These are phyloP conservation scores for Phycomyces blakesleeanus DNA, from an alignment of 192 early-diverging fungal genomes.

Conservation along the genomic window DNA sequence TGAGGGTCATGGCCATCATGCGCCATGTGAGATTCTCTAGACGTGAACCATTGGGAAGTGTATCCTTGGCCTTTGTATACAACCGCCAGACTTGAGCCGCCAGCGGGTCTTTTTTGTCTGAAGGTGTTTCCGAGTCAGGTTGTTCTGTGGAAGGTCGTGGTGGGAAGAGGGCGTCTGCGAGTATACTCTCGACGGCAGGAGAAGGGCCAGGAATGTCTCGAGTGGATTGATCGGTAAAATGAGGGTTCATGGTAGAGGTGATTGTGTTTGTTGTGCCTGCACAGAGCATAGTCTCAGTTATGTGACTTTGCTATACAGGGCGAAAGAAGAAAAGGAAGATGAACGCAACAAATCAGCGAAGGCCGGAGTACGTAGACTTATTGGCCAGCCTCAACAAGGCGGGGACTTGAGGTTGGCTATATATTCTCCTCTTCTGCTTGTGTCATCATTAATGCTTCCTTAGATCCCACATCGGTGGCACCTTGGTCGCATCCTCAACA, in stretches of 20 bases:
- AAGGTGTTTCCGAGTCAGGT: slow-evolving; percentile 11
- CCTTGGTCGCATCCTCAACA: too few species aligned
- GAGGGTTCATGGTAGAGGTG: background rate
- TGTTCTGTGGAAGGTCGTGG: slow-evolving; percentile 13
- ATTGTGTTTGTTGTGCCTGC: background rate
- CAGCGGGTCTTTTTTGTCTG: slow-evolving; percentile 43
- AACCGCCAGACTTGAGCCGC: slow-evolving; percentile 65
- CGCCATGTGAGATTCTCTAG: slow-evolving; percentile 83
- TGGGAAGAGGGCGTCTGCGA: slow-evolving; percentile 24
- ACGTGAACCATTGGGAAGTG: slow-evolving; percentile 65
- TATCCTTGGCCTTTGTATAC: slow-evolving; percentile 73
- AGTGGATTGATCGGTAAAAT: background rate
- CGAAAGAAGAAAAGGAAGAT: too few species aligned
- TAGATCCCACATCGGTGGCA: too few species aligned
- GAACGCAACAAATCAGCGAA: too few species aligned
- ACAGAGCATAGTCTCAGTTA: background rate
- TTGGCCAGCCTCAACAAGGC: too few species aligned
- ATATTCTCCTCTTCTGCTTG: too few species aligned
- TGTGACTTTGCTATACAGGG: slow-evolving; percentile 1
- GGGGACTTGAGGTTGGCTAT: too few species aligned
- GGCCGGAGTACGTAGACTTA: too few species aligned
- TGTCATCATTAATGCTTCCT: too few species aligned
- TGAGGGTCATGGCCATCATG: slow-evolving; percentile 64
- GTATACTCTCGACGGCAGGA: slow-evolving; percentile 1
- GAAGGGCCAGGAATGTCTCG: background rate